Conservation (phyloP, 352 stramenopile genomes). For the Albugo candida region DNA sequence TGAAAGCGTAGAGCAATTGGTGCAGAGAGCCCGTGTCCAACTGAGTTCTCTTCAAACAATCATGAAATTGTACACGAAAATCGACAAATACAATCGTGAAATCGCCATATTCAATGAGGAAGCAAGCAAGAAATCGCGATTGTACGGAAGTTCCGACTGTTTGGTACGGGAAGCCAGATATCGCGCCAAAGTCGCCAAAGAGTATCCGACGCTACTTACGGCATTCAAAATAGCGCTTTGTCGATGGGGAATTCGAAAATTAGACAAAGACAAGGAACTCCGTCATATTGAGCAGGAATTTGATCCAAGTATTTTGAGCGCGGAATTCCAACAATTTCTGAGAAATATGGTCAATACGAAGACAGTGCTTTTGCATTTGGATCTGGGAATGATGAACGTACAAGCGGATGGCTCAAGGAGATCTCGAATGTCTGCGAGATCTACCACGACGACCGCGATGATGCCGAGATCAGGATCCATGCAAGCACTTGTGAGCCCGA, state of each 20-base stretch:
- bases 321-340: conserved; percentile 49
- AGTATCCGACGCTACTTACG: conserved; percentile 31
- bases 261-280: conserved; percentile 58
- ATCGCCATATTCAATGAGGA: conserved; percentile 51
- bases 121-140: conserved; percentile 46
- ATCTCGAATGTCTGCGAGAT: no score
- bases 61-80: conserved; percentile 26
- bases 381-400: conserved; percentile 27
- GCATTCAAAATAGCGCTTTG: conserved; percentile 5
- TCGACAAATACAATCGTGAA: conserved; percentile 50
- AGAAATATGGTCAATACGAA: conserved; percentile 69
- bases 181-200: conserved; percentile 46
- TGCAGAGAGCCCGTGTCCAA: conserved; percentile 30
- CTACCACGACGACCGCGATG: no score
- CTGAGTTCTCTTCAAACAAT: conserved; percentile 62
- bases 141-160: conserved; percentile 53
- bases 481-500: no score
- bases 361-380: conserved; percentile 67
- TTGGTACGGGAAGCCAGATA: conserved; percentile 63
- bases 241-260: conserved; percentile 15
- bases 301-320: conserved; percentile 43
- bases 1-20: conserved; percentile 18
- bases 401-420: no score
- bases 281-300: conserved; percentile 54
- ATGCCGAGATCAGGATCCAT: no score